Conservation (phyloP, 192 early-diverging fungal genomes). For the Linnemannia exigua region DNA sequence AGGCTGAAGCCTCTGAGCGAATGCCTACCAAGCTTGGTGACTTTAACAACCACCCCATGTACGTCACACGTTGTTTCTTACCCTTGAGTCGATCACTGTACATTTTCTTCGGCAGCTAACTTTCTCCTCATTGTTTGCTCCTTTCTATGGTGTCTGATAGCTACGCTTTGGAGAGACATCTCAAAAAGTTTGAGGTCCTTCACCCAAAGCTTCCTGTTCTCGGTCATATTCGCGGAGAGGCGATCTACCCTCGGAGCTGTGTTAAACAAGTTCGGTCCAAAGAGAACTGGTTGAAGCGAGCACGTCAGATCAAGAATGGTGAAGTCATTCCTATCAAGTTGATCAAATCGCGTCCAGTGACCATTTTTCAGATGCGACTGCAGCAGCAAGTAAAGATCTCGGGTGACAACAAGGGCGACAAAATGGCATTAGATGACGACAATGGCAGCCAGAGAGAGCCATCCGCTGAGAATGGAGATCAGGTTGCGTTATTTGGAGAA, state of each 20-base stretch:
- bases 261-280: constrained; percentile 73
- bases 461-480: constrained; percentile 20
- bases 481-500: constrained; percentile 78
- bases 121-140: neutral
- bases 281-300: constrained; percentile 77
- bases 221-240: constrained; percentile 81
- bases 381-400: constrained; percentile 48
- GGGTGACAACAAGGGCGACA: constrained; percentile 3
- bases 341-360: constrained; percentile 44
- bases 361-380: constrained; percentile 45
- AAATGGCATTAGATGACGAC: constrained; percentile 23
- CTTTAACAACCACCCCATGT: constrained; percentile 89
- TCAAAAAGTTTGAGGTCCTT: constrained; percentile 84
- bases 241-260: constrained; percentile 82
- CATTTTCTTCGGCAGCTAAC: neutral
- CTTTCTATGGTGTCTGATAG: constrained; percentile 50
- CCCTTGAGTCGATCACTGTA: no score
- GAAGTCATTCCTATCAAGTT: constrained; percentile 30
- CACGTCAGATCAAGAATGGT: constrained; percentile 59
- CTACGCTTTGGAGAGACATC: constrained; percentile 88
- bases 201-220: constrained; percentile 79
- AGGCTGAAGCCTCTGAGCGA: constrained; percentile 60
- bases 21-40: constrained; percentile 86
- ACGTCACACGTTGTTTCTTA: constrained; percentile 33
- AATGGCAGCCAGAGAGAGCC: constrained; percentile 5